phyloP scores from a whole-genome alignment of 805 yeast species.

The Metschnikowia continentalis region DNA sequence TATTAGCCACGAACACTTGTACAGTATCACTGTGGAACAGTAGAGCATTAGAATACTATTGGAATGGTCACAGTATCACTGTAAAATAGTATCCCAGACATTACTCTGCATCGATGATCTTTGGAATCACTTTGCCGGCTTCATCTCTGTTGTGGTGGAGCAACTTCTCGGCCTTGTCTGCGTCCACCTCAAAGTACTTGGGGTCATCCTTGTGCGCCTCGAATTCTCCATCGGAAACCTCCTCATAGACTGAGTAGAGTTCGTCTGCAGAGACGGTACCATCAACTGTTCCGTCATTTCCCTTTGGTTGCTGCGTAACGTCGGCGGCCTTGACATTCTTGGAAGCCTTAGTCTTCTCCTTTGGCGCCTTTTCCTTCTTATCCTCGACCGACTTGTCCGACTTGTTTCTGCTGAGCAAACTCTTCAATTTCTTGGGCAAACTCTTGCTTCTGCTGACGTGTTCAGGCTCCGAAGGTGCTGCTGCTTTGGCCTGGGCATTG shows the following conservation, averaged over 20 bases:
- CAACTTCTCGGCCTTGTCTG: constrained; percentile 16
- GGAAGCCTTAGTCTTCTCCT: not conserved
- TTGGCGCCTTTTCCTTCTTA: constrained; percentile 1
- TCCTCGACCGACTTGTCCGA: constrained; percentile 1
- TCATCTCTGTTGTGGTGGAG: constrained; percentile 12
- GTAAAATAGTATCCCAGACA: no score
- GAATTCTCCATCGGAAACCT: constrained; percentile 46
- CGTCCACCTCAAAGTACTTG: constrained; percentile 39
- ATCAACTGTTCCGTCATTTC: constrained; percentile 9
- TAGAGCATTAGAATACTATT: no score
- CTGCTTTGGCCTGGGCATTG: constrained; percentile 14
- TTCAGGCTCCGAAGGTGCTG: not conserved
- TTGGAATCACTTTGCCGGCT: constrained; percentile 2
- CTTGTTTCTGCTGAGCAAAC: constrained; percentile 14
- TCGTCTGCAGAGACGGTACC: constrained; percentile 15
- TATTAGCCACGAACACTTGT: no score
- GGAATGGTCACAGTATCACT: no score
- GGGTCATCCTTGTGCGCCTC: constrained; percentile 45
- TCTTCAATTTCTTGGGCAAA: constrained; percentile 17
- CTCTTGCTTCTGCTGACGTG: constrained; percentile 16
- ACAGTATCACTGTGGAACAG: no score
- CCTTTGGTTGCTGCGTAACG: constrained; percentile 8
- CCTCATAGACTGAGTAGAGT: constrained; percentile 37
- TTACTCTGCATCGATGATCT: not conserved
- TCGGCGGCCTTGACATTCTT: constrained; percentile 9